Evolutionary conservation across 139 green algal genomes (phyloP).

Genomic region (Chlorella sp.): DNA sequence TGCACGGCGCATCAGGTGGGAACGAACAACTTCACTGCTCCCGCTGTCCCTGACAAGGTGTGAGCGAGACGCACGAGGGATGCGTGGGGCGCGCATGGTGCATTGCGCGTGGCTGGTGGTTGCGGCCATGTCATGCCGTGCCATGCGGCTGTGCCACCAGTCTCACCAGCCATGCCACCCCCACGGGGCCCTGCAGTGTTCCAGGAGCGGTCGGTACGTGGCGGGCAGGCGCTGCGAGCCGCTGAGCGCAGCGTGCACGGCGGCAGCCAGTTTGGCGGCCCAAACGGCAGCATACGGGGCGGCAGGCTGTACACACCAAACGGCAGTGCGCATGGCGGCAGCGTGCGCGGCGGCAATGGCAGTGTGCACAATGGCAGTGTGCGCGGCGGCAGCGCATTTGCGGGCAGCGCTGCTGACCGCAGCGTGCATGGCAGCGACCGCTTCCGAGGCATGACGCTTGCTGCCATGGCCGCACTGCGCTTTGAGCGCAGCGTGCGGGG

Average conservation of each 20-base stretch:
- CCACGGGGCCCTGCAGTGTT: constrained; percentile 6
- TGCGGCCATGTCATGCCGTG: too few species aligned
- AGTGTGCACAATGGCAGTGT: not conserved
- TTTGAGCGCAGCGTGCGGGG: constrained; percentile 14
- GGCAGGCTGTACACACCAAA: not conserved
- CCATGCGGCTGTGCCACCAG: too few species aligned
- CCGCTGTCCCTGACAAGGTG: too few species aligned
- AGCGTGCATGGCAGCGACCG: not conserved
- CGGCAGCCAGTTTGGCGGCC: not conserved
- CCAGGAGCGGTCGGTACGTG: constrained; percentile 14
- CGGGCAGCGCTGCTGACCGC: not conserved
- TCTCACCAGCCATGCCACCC: too few species aligned
- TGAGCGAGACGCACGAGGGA: too few species aligned
- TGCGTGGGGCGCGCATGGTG: too few species aligned
- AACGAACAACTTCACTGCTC: too few species aligned
- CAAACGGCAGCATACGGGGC: constrained; percentile 4
- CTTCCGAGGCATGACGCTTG: not conserved
- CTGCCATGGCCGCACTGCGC: not conserved
- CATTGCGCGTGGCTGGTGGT: too few species aligned
- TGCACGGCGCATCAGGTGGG: constrained; percentile 14
- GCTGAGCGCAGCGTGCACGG: constrained; percentile 19
- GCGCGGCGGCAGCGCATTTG: not conserved
- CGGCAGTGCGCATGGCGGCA: not conserved
- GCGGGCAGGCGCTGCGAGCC: not conserved
- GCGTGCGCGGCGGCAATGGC: not conserved